These are phyloP conservation scores for Blastobotrys proliferans DNA, from an alignment of 1,139 yeast genomes.

Conservation along the genomic window DNA sequence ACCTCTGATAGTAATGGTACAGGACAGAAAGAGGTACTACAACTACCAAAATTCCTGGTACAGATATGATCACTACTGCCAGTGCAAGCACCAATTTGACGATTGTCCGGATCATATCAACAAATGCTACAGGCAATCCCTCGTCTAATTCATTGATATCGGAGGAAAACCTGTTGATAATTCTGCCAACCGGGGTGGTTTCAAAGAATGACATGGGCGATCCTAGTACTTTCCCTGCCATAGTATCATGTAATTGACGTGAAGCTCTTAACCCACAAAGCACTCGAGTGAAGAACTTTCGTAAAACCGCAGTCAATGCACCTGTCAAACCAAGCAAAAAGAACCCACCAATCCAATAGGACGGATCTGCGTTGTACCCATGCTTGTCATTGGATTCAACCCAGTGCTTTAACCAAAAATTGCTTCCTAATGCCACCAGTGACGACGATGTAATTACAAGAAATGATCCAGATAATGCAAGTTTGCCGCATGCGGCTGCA, in stretches of 20 bases:
- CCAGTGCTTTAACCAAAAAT: constrained; percentile 93
- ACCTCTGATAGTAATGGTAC: constrained; percentile 79
- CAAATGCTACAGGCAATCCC: constrained; percentile 41
- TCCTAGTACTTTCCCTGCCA: constrained; percentile 75
- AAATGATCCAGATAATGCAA: constrained; percentile 51
- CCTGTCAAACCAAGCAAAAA: constrained; percentile 65
- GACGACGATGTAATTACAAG: constrained; percentile 42
- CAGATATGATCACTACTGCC: constrained; percentile 65
- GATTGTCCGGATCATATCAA: constrained; percentile 48
- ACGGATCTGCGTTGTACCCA: constrained; percentile 66
- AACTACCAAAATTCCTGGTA: constrained; percentile 53
- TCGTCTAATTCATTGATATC: constrained; percentile 69
- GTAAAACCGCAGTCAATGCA: constrained; percentile 52
- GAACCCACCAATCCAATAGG: constrained; percentile 65
- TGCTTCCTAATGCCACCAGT: constrained; percentile 50
- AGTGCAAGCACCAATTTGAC: constrained; percentile 59
- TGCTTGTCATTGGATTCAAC: constrained; percentile 70
- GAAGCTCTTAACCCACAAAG: constrained; percentile 83
- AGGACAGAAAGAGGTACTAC: constrained; percentile 49
- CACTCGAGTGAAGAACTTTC: constrained; percentile 67
- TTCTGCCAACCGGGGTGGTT: constrained; percentile 66
- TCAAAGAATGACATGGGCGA: constrained; percentile 70
- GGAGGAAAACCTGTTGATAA: constrained; percentile 67
- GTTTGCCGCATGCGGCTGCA: constrained; percentile 81
- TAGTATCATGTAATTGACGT: constrained; percentile 63